A percentile compares a stretch with the other conserved stretches of the same genome.
Conservation (phyloP, 2,329 filamentous ascomycete species). For the Penicillium sp. region DNA sequence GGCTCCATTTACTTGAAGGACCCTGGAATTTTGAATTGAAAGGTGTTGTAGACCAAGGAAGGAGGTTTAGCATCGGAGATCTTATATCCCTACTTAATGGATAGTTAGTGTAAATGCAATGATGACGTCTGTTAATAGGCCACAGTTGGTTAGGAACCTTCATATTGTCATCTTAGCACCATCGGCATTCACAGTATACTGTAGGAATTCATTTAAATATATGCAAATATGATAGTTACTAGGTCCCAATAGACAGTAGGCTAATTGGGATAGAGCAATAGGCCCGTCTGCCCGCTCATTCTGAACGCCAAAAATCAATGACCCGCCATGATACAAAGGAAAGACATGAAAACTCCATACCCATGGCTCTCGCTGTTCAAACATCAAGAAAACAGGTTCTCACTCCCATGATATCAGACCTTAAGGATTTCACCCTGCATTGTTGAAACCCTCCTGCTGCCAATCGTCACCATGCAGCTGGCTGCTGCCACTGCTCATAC, state of each 20-base stretch:
- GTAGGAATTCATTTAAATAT: not conserved
- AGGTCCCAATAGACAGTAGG: slow-evolving; percentile 4
- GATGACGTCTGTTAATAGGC: too few relatives aligned
- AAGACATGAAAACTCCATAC: slow-evolving; percentile 13
- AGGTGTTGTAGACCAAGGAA: too few relatives aligned
- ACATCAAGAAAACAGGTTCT: slow-evolving; percentile 7
- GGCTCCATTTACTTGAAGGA: too few relatives aligned
- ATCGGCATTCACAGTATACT: too few relatives aligned
- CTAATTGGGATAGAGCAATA: slow-evolving; percentile 5
- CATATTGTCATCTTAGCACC: too few relatives aligned
- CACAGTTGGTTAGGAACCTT: too few relatives aligned
- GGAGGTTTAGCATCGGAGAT: too few relatives aligned
- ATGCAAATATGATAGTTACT: slow-evolving; percentile 3
- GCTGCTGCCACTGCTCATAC: slow-evolving; percentile 25
- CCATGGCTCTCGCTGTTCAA: slow-evolving; percentile 17
- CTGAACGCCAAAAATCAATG: slow-evolving; percentile 9
- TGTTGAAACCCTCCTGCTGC: slow-evolving; percentile 58
- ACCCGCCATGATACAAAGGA: not conserved
- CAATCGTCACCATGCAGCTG: slow-evolving; percentile 51
- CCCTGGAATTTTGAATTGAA: too few relatives aligned
- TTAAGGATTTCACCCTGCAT: slow-evolving; percentile 15
- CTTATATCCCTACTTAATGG: too few relatives aligned
- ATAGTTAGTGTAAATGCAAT: too few relatives aligned
- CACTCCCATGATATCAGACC: slow-evolving; percentile 1
- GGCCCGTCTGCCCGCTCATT: slow-evolving; percentile 4